A percentile compares a stretch with the other conserved stretches of the same genome.
Evolutionary conservation across 768 basidiomycete species (phyloP).

Genomic region (Phylloporus scabripes): DNA sequence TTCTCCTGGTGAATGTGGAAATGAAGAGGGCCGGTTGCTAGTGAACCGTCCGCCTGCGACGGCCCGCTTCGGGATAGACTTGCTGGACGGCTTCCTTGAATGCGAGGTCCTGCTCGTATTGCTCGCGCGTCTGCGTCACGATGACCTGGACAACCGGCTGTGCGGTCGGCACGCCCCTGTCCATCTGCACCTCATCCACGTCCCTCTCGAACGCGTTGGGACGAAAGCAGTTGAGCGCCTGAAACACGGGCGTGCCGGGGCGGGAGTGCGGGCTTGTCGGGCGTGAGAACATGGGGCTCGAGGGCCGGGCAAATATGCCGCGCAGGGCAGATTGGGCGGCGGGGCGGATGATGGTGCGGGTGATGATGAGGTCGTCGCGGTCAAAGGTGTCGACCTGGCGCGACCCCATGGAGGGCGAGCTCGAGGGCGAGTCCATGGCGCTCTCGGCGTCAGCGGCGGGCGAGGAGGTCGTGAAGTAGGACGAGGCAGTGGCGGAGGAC

Average conservation of each 20-base stretch:
- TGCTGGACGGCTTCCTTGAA: slow-evolving; percentile 28
- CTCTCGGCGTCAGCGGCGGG: slow-evolving; percentile 9
- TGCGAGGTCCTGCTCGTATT: slow-evolving; percentile 30
- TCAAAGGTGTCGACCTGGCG: slow-evolving; percentile 23
- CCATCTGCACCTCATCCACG: slow-evolving; percentile 22
- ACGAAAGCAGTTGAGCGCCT: slow-evolving; percentile 33
- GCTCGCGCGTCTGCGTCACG: slow-evolving; percentile 30
- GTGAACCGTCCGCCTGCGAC: slow-evolving; percentile 12
- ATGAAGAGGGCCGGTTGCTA: neutral
- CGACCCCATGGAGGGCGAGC: slow-evolving; percentile 7
- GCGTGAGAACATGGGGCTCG: slow-evolving; percentile 27
- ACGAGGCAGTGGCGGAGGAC: slow-evolving; percentile 11
- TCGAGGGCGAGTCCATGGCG: neutral
- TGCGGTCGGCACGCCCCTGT: slow-evolving; percentile 6
- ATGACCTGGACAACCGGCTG: slow-evolving; percentile 30
- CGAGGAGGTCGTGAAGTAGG: slow-evolving; percentile 21
- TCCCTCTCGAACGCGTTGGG: slow-evolving; percentile 31
- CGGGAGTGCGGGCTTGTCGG: slow-evolving; percentile 23
- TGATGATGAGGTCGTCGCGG: slow-evolving; percentile 30
- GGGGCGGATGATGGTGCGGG: slow-evolving; percentile 37
- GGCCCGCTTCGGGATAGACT: slow-evolving; percentile 24
- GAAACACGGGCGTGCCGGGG: slow-evolving; percentile 19
- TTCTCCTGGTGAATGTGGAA: neutral
- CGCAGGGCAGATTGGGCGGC: slow-evolving; percentile 20
- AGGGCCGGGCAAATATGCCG: slow-evolving; percentile 28